These are phyloP conservation scores for Coniosporium tulheliwenetii DNA, from an alignment of 2,329 filamentous ascomycete genomes.

Conservation along the genomic window DNA sequence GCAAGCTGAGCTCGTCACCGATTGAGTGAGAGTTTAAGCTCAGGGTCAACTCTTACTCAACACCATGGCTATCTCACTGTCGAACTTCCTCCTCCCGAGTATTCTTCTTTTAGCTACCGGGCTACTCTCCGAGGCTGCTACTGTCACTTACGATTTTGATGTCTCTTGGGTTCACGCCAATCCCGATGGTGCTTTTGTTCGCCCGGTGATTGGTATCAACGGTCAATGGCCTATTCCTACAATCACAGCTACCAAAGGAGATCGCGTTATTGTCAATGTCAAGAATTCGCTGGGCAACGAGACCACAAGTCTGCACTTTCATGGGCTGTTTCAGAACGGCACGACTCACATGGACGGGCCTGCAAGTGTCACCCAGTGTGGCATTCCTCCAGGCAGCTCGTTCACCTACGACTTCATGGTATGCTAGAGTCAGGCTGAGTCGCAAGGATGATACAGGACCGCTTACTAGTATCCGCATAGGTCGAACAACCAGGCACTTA, in stretches of 20 bases:
- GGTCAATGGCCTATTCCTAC: constrained; percentile 57
- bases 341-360: constrained; percentile 59
- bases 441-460: no score
- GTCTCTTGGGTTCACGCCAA: constrained; percentile 39
- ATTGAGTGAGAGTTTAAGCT: not conserved
- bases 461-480: no score
- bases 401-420: constrained; percentile 56
- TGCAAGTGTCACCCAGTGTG: constrained; percentile 48
- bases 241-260: constrained; percentile 47
- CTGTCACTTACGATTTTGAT: constrained; percentile 34
- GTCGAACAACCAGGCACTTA: constrained; percentile 51
- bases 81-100: constrained; percentile 23
- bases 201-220: constrained; percentile 65
- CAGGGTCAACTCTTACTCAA: not conserved
- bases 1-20: not conserved
- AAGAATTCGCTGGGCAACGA: constrained; percentile 47
- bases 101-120: constrained; percentile 10
- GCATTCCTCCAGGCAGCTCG: constrained; percentile 45
- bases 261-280: constrained; percentile 43
- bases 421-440: no score
- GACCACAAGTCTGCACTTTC: constrained; percentile 50
- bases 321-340: constrained; percentile 55
- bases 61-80: constrained; percentile 28
- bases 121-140: constrained; percentile 11
- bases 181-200: constrained; percentile 34